A percentile compares a stretch with the other conserved stretches of the same genome.
Conservation (phyloP, 2,329 filamentous ascomycete genomes). For the Raffaelea ambrosiae region DNA sequence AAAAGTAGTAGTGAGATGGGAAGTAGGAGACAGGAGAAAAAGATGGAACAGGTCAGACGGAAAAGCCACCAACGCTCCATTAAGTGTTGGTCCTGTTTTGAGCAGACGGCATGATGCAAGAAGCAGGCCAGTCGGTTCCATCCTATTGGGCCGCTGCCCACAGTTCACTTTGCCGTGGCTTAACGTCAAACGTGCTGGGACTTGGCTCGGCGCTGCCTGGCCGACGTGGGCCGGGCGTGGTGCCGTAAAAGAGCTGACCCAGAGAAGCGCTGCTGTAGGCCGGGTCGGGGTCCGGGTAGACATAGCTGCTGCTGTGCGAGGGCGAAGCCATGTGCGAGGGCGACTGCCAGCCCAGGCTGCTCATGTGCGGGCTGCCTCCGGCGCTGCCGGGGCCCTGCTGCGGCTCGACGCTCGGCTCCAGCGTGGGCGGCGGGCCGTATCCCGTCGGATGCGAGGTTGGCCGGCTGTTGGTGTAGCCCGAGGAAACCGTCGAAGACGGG, state of each 20-base stretch:
- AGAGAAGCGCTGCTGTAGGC: slow-evolving; percentile 53
- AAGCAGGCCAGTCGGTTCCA: neutral
- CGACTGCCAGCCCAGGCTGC: slow-evolving; percentile 75
- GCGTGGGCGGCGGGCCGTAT: slow-evolving; percentile 74
- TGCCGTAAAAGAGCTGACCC: slow-evolving; percentile 65
- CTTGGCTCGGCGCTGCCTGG: slow-evolving; percentile 65
- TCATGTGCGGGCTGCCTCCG: slow-evolving; percentile 81
- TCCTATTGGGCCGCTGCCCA: slow-evolving; percentile 40
- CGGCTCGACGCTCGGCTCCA: slow-evolving; percentile 79
- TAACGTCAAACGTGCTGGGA: slow-evolving; percentile 4
- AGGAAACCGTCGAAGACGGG: slow-evolving; percentile 55
- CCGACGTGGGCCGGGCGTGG: slow-evolving; percentile 37
- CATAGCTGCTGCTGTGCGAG: slow-evolving; percentile 59
- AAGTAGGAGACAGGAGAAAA: neutral
- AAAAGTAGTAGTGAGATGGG: neutral
- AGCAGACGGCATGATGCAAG: too few species aligned
- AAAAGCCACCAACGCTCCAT: too few species aligned
- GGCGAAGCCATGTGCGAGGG: slow-evolving; percentile 67
- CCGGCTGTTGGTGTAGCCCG: slow-evolving; percentile 49
- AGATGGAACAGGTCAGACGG: neutral
- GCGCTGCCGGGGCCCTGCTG: slow-evolving; percentile 61
- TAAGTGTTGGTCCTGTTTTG: too few species aligned
- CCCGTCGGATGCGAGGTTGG: slow-evolving; percentile 80
- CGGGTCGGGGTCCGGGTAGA: slow-evolving; percentile 72
- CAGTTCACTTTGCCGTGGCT: slow-evolving; percentile 43